Percentiles rank a stretch among this genome's conserved stretches.
These are phyloP conservation scores for Fagus sylvatica DNA, from an alignment of 306 rosid genomes.

Conservation along the genomic window DNA sequence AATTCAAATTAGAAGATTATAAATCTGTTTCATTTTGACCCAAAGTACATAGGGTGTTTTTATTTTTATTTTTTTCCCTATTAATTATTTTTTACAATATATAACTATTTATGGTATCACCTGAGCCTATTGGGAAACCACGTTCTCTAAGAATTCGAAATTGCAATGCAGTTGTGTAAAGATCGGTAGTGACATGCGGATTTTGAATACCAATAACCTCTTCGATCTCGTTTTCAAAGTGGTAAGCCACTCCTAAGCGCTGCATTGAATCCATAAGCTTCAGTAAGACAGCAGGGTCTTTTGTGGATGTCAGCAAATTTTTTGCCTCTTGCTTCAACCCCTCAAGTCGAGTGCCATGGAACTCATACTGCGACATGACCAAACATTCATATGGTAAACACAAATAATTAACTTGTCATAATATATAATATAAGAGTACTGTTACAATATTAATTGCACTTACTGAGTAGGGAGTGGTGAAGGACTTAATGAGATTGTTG, in stretches of 20 bases:
- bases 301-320: not conserved
- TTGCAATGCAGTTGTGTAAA: slow-evolving; percentile 9
- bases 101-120: slow-evolving; percentile 1
- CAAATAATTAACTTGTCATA: too few species aligned
- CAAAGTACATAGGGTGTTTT: not conserved
- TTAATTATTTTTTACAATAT: too few species aligned
- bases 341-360: slow-evolving; percentile 12
- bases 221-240: slow-evolving; percentile 30
- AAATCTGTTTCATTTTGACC: too few species aligned
- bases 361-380: slow-evolving; percentile 22
- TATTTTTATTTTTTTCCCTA: too few species aligned
- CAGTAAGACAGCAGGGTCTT: not conserved
- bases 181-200: not conserved
- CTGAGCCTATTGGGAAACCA: slow-evolving; percentile 23
- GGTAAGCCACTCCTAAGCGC: slow-evolving; percentile 33
- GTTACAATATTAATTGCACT: too few species aligned
- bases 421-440: too few species aligned
- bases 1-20: too few species aligned
- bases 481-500: not conserved
- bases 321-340: slow-evolving; percentile 1
- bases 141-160: slow-evolving; percentile 28
- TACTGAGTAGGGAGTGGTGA: not conserved
- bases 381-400: not conserved
- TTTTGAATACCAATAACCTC: not conserved
- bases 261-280: slow-evolving; percentile 18